Conservation (phyloP, 2,329 filamentous ascomycete genomes). For the Exophiala sp. region DNA sequence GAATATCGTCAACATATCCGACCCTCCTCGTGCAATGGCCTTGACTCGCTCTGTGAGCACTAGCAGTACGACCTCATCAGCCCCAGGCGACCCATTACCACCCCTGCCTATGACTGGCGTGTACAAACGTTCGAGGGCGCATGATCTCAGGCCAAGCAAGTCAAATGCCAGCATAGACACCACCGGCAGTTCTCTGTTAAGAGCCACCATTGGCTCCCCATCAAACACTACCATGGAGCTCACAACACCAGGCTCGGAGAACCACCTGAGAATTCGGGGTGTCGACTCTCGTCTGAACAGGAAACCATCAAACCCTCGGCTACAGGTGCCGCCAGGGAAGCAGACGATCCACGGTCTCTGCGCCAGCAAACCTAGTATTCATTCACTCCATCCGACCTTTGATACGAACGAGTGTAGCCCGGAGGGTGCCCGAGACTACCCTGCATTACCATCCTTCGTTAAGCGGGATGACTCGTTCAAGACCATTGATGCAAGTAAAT, state of each 20-base stretch:
- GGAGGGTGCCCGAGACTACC: neutral
- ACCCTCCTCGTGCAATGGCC: slow-evolving; percentile 27
- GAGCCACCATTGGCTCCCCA: slow-evolving; percentile 11
- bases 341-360: slow-evolving; percentile 10
- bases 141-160: neutral
- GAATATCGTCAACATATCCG: slow-evolving; percentile 25
- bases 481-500: slow-evolving; percentile 19
- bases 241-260: neutral
- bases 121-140: neutral
- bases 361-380: slow-evolving; percentile 9
- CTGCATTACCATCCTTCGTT: slow-evolving; percentile 1
- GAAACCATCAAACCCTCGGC: slow-evolving; percentile 7
- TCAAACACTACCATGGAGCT: neutral
- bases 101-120: slow-evolving; percentile 30
- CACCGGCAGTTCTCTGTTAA: slow-evolving; percentile 18
- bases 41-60: slow-evolving; percentile 28
- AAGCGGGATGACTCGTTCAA: slow-evolving; percentile 15
- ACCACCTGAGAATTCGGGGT: neutral
- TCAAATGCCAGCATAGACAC: slow-evolving; percentile 13
- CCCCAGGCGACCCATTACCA: slow-evolving; percentile 36
- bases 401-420: slow-evolving; percentile 8
- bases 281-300: slow-evolving; percentile 11
- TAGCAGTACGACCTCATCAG: slow-evolving; percentile 32
- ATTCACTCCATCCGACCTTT: slow-evolving; percentile 15
- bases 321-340: slow-evolving; percentile 9